Conservation (phyloP, 2,329 filamentous ascomycete species). For the Decorospora gaudefroyi region DNA sequence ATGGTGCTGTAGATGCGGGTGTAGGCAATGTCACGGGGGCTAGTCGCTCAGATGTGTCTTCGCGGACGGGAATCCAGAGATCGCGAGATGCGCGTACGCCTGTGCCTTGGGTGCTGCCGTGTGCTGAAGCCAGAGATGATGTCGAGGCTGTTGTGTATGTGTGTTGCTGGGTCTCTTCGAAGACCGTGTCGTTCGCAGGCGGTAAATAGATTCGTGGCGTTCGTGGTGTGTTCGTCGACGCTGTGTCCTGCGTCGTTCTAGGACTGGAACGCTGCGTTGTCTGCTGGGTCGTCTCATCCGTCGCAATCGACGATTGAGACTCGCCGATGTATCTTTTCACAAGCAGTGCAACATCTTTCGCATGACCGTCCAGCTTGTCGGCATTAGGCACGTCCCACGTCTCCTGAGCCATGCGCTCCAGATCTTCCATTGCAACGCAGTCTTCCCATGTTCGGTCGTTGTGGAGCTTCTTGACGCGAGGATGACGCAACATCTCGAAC, state of each 20-base stretch:
- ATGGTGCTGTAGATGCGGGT: neutral
- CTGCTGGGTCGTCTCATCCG: conserved; percentile 29
- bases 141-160: conserved; percentile 14
- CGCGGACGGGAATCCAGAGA: conserved; percentile 23
- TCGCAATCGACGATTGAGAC: conserved; percentile 24
- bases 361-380: conserved; percentile 35
- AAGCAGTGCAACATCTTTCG: conserved; percentile 37
- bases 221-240: conserved; percentile 3
- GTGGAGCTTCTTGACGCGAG: conserved; percentile 75
- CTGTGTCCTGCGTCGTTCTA: conserved; percentile 15
- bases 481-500: conserved; percentile 78
- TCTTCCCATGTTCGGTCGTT: conserved; percentile 73
- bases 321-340: conserved; percentile 27
- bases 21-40: neutral
- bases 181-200: neutral
- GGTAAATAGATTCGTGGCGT: neutral
- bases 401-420: conserved; percentile 68
- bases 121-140: conserved; percentile 18
- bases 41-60: conserved; percentile 27
- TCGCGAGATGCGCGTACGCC: conserved; percentile 26
- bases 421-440: conserved; percentile 67
- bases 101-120: conserved; percentile 28
- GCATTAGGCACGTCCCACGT: conserved; percentile 49
- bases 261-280: conserved; percentile 26
- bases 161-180: conserved; percentile 3